phyloP scores from a whole-genome alignment of 768 basidiomycete species.

The Pulveroboletus sp. region DNA sequence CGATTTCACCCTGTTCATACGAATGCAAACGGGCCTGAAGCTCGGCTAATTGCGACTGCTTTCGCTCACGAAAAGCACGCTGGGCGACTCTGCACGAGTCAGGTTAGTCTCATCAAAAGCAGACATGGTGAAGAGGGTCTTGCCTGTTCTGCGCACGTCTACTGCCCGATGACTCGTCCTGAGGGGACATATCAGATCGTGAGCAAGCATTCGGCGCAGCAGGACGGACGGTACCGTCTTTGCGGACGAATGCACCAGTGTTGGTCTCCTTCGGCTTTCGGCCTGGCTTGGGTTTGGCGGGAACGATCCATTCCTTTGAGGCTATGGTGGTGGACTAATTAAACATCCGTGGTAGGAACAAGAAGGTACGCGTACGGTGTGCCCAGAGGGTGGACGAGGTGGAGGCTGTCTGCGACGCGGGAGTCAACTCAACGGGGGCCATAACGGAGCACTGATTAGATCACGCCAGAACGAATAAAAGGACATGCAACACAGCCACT shows the following conservation, averaged over 20 bases:
- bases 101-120: slow-evolving; percentile 6
- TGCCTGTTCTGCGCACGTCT: slow-evolving; percentile 77
- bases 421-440: slow-evolving; percentile 27
- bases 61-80: slow-evolving; percentile 85
- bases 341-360: neutral
- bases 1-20: slow-evolving; percentile 88
- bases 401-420: slow-evolving; percentile 27
- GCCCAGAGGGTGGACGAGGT: slow-evolving; percentile 69
- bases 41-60: slow-evolving; percentile 83
- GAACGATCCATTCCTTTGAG: slow-evolving; percentile 88
- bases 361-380: slow-evolving; percentile 45
- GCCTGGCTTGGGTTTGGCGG: slow-evolving; percentile 82
- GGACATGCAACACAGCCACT: slow-evolving; percentile 23
- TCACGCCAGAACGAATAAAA: neutral
- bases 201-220: slow-evolving; percentile 1
- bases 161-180: slow-evolving; percentile 44
- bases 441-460: slow-evolving; percentile 25
- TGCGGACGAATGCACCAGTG: slow-evolving; percentile 22
- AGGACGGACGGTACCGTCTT: slow-evolving; percentile 48
- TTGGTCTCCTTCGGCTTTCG: slow-evolving; percentile 73
- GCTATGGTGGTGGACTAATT: slow-evolving; percentile 39
- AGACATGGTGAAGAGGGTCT: slow-evolving; percentile 8
- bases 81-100: slow-evolving; percentile 65
- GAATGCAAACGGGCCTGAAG: slow-evolving; percentile 79
- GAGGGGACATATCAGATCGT: slow-evolving; percentile 4